Percentiles rank a stretch among this genome's conserved stretches.
These are phyloP conservation scores for Ogataea methylovora DNA, from an alignment of 805 yeast species.

Conservation along the genomic window DNA sequence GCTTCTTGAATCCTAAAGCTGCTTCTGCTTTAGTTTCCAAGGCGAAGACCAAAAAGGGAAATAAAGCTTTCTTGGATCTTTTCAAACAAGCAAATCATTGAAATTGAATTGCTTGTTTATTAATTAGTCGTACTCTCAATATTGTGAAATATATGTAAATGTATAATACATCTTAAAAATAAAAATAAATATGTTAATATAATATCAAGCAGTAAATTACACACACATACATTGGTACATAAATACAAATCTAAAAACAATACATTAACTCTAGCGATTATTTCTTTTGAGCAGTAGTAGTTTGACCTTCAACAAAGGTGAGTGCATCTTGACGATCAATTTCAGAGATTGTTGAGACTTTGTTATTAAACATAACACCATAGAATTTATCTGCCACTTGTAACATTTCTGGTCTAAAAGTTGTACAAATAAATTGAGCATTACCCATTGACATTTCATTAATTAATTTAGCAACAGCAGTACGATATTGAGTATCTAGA, in stretches of 20 bases:
- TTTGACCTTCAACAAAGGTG: slow-evolving; percentile 72
- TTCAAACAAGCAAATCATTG: too few species aligned
- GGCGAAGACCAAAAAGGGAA: slow-evolving; percentile 26
- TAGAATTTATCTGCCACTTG: slow-evolving; percentile 79
- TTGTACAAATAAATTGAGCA: slow-evolving; percentile 94
- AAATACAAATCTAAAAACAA: too few species aligned
- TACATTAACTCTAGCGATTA: too few species aligned
- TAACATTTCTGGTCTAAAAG: slow-evolving; percentile 90
- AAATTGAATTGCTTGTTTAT: too few species aligned
- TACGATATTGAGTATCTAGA: slow-evolving; percentile 84
- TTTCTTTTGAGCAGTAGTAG: not conserved
- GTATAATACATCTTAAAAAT: too few species aligned
- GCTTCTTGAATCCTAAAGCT: slow-evolving; percentile 36
- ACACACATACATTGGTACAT: too few species aligned
- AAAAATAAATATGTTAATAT: too few species aligned
- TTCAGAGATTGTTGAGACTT: slow-evolving; percentile 70
- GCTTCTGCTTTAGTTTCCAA: slow-evolving; percentile 34
- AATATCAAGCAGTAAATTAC: too few species aligned
- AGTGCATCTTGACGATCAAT: slow-evolving; percentile 69
- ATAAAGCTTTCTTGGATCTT: slow-evolving; percentile 41
- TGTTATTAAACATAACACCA: slow-evolving; percentile 79
- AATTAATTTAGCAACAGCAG: slow-evolving; percentile 76
- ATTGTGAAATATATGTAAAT: too few species aligned
- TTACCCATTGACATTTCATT: slow-evolving; percentile 45
- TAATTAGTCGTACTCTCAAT: too few species aligned